Conservation (phyloP, 208 protist genomes). For the Leishmania martiniquensis region DNA sequence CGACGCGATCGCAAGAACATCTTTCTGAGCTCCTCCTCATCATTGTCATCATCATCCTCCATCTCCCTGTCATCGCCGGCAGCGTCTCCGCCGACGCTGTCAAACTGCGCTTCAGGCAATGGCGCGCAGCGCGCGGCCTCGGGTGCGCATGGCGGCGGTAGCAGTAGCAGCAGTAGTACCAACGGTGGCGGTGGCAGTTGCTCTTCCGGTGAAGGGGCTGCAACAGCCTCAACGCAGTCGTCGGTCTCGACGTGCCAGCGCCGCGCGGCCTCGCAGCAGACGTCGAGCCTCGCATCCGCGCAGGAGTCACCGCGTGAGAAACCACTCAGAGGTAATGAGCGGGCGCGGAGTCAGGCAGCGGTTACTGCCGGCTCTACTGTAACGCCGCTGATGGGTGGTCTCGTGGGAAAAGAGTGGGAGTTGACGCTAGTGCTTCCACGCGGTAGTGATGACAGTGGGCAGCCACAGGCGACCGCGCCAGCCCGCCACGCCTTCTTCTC, state of each 20-base stretch:
- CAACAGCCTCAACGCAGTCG: conserved; percentile 2
- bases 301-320: not conserved
- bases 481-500: not conserved
- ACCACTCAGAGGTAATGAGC: not conserved
- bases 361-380: not conserved
- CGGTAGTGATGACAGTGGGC: not conserved
- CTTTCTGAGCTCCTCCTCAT: conserved; percentile 31
- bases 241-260: not conserved
- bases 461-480: not conserved
- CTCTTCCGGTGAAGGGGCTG: not conserved
- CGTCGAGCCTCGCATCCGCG: not conserved
- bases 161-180: not conserved
- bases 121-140: not conserved
- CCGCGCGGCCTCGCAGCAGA: not conserved
- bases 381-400: not conserved
- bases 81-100: not conserved
- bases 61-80: not conserved
- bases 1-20: conserved; percentile 17
- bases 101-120: not conserved
- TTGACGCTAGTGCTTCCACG: conserved; percentile 7
- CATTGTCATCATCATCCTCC: conserved; percentile 10
- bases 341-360: not conserved
- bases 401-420: conserved; percentile 30
- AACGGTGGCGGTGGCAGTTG: not conserved
- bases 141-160: not conserved